Percentiles rank a stretch among this genome's conserved stretches.
These are phyloP conservation scores for Spizellomyces punctatus DNA, from an alignment of 192 early-diverging fungal genomes.

Conservation along the genomic window DNA sequence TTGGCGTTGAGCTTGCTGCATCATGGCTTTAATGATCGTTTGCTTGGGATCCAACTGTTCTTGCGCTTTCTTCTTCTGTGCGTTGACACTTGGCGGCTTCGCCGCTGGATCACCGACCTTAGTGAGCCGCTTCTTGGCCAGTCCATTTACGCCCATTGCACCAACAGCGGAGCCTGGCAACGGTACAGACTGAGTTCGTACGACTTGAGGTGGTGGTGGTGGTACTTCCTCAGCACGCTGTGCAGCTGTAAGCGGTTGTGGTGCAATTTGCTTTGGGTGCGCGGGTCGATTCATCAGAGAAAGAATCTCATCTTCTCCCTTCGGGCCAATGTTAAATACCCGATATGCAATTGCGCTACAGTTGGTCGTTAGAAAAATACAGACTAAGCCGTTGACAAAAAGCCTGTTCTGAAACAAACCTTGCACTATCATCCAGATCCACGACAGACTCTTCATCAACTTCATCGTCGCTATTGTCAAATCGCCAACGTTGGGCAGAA, in stretches of 20 bases:
- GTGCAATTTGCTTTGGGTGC: constrained; percentile 26
- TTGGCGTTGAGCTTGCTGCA: constrained; percentile 33
- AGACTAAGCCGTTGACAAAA: neutral
- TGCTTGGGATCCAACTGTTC: constrained; percentile 30
- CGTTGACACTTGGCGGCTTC: constrained; percentile 14
- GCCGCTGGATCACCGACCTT: constrained; percentile 9
- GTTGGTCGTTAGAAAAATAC: neutral
- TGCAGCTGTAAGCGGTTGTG: constrained; percentile 16
- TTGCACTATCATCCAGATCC: constrained; percentile 13
- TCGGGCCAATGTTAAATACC: constrained; percentile 18
- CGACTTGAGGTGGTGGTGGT: constrained; percentile 16
- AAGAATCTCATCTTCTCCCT: constrained; percentile 19
- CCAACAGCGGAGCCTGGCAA: neutral
- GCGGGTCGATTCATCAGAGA: constrained; percentile 25
- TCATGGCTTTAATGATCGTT: constrained; percentile 35
- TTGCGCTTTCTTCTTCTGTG: constrained; percentile 21
- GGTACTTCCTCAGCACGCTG: constrained; percentile 26
- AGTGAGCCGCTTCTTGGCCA: constrained; percentile 24
- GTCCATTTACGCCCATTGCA: constrained; percentile 12
- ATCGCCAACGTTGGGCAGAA: constrained; percentile 1
- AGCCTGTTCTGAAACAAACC: neutral
- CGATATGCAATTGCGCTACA: constrained; percentile 21
- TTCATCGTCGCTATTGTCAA: constrained; percentile 33
- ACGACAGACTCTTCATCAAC: constrained; percentile 27
- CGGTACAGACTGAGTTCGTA: constrained; percentile 21